Conservation (phyloP, 495 filamentous ascomycete genomes). For the Hypomontagnella monticulosa region DNA sequence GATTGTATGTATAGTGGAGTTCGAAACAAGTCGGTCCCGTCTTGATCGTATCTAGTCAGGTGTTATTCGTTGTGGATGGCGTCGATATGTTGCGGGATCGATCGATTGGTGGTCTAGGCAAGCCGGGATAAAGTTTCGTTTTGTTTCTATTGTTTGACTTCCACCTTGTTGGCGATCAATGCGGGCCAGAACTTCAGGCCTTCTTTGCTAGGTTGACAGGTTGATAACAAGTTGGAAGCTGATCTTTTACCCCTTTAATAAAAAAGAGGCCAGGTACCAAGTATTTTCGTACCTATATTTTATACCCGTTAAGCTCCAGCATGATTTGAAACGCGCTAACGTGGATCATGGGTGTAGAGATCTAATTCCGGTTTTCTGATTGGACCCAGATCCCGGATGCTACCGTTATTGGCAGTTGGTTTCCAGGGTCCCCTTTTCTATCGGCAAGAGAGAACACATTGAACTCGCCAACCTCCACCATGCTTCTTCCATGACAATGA, state of each 20-base stretch:
- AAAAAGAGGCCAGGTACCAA: conserved; percentile 15
- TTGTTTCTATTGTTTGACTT: conserved; percentile 26
- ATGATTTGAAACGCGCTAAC: conserved; percentile 35
- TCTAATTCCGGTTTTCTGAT: conserved; percentile 14
- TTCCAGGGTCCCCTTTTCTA: not conserved
- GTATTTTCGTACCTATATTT: conserved; percentile 6
- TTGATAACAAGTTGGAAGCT: conserved; percentile 7
- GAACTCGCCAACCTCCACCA: not conserved
- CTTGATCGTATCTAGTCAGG: not conserved
- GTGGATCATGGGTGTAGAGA: conserved; percentile 13
- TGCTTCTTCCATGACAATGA: not conserved
- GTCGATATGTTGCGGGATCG: conserved; percentile 10
- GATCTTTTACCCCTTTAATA: conserved; percentile 42
- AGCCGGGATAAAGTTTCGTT: conserved; percentile 27
- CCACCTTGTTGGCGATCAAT: conserved; percentile 20
- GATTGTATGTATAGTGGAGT: too few species aligned
- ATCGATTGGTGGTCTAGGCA: conserved; percentile 5
- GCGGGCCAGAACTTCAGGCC: conserved; percentile 8
- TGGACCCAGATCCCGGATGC: conserved; percentile 18
- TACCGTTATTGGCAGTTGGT: conserved; percentile 25
- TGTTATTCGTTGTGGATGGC: not conserved
- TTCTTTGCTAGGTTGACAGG: conserved; percentile 13
- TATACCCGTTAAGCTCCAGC: conserved; percentile 19
- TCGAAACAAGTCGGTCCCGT: not conserved
- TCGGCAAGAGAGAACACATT: not conserved